phyloP scores from a whole-genome alignment of 164 flowering plant genomes.

The Kingdonia uniflora region DNA sequence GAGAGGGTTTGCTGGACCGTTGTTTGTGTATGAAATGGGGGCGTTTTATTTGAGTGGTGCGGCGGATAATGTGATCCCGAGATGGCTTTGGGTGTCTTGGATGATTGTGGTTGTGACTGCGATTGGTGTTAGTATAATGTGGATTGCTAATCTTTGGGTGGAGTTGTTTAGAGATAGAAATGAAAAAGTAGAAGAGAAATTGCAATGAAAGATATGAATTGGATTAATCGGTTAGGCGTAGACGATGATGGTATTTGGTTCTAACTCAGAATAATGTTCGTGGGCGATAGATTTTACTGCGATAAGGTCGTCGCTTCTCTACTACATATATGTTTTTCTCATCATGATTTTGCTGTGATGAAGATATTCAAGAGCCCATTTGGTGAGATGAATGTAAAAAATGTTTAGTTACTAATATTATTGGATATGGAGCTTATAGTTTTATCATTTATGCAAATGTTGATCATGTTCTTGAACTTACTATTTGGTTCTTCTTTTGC shows the following conservation, averaged over 20 bases:
- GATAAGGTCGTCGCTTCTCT: too few relatives aligned
- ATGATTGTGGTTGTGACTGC: slow-evolving; percentile 46
- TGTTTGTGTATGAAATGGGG: slow-evolving; percentile 53
- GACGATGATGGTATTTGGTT: not conserved
- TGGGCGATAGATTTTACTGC: too few relatives aligned
- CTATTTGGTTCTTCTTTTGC: too few relatives aligned
- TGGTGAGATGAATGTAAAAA: too few relatives aligned
- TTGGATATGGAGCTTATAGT: too few relatives aligned
- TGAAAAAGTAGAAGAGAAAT: slow-evolving; percentile 6
- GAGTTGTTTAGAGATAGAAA: slow-evolving; percentile 44
- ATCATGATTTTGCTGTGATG: too few relatives aligned
- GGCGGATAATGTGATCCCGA: slow-evolving; percentile 48
- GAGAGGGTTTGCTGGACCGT: slow-evolving; percentile 64
- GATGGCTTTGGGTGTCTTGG: slow-evolving; percentile 77
- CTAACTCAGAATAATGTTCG: too few relatives aligned
- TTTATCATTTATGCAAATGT: too few relatives aligned
- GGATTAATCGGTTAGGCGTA: too few relatives aligned
- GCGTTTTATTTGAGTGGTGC: slow-evolving; percentile 43
- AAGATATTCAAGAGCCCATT: too few relatives aligned
- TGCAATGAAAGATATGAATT: not conserved
- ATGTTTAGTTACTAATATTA: not conserved
- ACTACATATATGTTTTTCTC: too few relatives aligned
- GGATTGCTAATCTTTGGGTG: slow-evolving; percentile 74
- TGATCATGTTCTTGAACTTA: too few relatives aligned
- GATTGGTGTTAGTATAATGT: slow-evolving; percentile 55